phyloP scores from a whole-genome alignment of 1,139 yeast species.

The Pichiaceae sp. region DNA sequence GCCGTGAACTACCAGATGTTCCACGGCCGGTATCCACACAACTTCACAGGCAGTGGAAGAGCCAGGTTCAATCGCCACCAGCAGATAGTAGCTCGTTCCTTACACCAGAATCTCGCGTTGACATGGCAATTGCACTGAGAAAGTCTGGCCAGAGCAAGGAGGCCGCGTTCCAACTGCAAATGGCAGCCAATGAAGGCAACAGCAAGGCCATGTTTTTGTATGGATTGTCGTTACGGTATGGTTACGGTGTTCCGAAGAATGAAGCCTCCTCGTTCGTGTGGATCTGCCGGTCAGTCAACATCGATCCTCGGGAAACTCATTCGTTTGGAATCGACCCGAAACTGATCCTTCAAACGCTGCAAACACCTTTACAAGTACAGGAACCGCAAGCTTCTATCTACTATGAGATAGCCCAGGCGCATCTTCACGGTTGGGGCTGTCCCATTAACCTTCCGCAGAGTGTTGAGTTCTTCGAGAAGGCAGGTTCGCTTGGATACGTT shows the following conservation, averaged over 20 bases:
- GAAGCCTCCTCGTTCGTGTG: conserved; percentile 50
- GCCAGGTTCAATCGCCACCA: neutral
- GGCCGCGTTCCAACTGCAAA: conserved; percentile 60
- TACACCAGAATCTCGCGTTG: conserved; percentile 38
- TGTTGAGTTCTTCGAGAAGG: conserved; percentile 50
- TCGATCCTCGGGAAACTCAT: conserved; percentile 21
- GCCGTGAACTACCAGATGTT: neutral
- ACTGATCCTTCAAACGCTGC: conserved; percentile 11
- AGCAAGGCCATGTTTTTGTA: conserved; percentile 65
- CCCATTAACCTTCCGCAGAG: conserved; percentile 51
- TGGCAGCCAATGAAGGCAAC: conserved; percentile 53
- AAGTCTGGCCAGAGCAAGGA: conserved; percentile 56
- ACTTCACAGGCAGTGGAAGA: neutral
- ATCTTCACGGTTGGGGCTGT: conserved; percentile 53
- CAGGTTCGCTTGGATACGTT: conserved; percentile 62
- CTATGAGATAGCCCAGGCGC: conserved; percentile 53
- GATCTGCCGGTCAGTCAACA: conserved; percentile 43
- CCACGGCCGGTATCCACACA: no score
- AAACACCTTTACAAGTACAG: conserved; percentile 19
- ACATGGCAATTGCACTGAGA: conserved; percentile 46
- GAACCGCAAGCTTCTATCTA: conserved; percentile 13
- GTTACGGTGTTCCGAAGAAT: conserved; percentile 63
- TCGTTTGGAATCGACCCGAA: conserved; percentile 26
- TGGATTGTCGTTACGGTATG: conserved; percentile 60
- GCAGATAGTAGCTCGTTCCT: conserved; percentile 13